phyloP scores from a whole-genome alignment of 148 eudicot species.

The Fagopyrum tataricum region DNA sequence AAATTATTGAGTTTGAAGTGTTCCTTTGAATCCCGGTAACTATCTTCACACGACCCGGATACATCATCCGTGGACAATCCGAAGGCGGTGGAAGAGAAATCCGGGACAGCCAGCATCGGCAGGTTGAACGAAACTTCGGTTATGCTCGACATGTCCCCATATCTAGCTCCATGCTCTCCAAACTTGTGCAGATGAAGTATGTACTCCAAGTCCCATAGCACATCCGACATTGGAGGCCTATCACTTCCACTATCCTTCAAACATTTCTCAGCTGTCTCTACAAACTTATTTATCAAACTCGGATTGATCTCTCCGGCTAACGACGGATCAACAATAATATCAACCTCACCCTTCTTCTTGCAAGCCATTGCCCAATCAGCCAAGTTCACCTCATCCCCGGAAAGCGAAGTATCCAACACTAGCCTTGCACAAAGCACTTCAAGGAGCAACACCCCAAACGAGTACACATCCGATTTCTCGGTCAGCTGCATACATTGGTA shows the following conservation, averaged over 20 bases:
- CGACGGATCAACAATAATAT: slow-evolving; percentile 33
- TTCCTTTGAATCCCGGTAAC: neutral
- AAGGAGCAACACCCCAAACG: slow-evolving; percentile 53
- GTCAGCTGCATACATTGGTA: slow-evolving; percentile 31
- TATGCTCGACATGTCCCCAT: neutral
- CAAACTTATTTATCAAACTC: slow-evolving; percentile 33
- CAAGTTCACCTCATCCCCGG: slow-evolving; percentile 29
- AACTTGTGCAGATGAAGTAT: slow-evolving; percentile 15
- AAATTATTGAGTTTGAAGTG: neutral
- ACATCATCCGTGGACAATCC: neutral
- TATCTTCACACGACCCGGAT: neutral
- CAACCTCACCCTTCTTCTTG: slow-evolving; percentile 24
- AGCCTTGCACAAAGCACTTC: slow-evolving; percentile 54
- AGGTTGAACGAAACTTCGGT: neutral
- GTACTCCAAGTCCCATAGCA: slow-evolving; percentile 51
- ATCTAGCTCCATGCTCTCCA: neutral
- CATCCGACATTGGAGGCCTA: slow-evolving; percentile 45
- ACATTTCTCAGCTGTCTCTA: slow-evolving; percentile 33
- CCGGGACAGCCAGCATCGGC: neutral
- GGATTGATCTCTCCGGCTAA: slow-evolving; percentile 31
- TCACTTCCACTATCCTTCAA: slow-evolving; percentile 26
- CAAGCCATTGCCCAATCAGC: slow-evolving; percentile 38
- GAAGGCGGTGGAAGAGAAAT: slow-evolving; percentile 1
- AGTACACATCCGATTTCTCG: slow-evolving; percentile 54
- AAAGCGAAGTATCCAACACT: slow-evolving; percentile 26